These are phyloP conservation scores for Fusarium sp. DNA, from an alignment of 2,329 filamentous ascomycete genomes.

Conservation along the genomic window DNA sequence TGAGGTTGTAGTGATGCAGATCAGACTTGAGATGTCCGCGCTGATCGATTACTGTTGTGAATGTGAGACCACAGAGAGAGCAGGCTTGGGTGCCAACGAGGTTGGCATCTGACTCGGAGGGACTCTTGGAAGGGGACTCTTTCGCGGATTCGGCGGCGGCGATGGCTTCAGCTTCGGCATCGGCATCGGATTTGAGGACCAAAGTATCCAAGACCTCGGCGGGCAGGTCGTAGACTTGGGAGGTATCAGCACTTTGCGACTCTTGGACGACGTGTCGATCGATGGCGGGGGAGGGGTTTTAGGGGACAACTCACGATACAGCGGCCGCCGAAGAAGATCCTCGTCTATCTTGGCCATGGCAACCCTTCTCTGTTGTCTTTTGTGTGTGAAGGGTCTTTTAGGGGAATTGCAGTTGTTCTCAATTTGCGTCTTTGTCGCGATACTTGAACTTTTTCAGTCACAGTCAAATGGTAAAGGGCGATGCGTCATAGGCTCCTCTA, in stretches of 20 bases:
- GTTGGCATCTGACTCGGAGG: constrained; percentile 48
- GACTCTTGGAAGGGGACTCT: constrained; percentile 38
- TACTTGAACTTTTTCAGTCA: constrained; percentile 27
- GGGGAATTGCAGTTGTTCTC: neutral
- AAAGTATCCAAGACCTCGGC: constrained; percentile 75
- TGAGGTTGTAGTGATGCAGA: constrained; percentile 92
- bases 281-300: constrained; percentile 21
- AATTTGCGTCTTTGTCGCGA: constrained; percentile 13
- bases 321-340: constrained; percentile 59
- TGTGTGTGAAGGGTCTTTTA: neutral
- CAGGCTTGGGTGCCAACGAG: constrained; percentile 77
- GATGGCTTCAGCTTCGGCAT: constrained; percentile 39
- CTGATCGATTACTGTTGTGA: constrained; percentile 80
- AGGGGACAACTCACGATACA: constrained; percentile 55
- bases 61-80: constrained; percentile 78
- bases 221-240: constrained; percentile 81
- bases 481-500: constrained; percentile 27
- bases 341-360: constrained; percentile 54
- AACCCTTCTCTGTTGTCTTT: neutral
- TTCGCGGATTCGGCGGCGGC: constrained; percentile 36
- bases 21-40: constrained; percentile 88
- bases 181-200: constrained; percentile 54
- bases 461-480: neutral
- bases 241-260: constrained; percentile 26
- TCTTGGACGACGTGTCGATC: constrained; percentile 3